Evolutionary conservation across 371 early-diverging fungal genomes (phyloP).

Genomic region (Rhizomucor pusillus): DNA sequence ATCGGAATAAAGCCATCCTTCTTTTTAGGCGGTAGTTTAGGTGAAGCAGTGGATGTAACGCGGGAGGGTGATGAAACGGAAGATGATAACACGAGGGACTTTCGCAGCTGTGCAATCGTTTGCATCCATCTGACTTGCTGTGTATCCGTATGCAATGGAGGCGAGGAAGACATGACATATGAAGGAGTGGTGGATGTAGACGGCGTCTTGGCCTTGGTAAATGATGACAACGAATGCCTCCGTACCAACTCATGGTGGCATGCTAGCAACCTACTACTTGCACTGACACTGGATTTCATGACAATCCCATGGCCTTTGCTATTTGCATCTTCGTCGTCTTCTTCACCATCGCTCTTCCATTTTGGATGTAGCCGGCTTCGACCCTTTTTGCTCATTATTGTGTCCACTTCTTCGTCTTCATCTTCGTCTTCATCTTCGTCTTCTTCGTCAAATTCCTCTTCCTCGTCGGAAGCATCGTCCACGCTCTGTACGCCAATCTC

Average conservation of each 20-base stretch:
- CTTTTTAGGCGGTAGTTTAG: slow-evolving; percentile 1
- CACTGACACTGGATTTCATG: slow-evolving; percentile 3
- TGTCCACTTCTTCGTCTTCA: slow-evolving; percentile 22
- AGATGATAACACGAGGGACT: slow-evolving; percentile 22
- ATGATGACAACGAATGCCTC: slow-evolving; percentile 39
- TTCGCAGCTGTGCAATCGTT: slow-evolving; percentile 25
- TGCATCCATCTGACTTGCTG: slow-evolving; percentile 23
- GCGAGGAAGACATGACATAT: slow-evolving; percentile 38
- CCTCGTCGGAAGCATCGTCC: slow-evolving; percentile 11
- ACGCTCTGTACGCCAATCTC: slow-evolving; percentile 3
- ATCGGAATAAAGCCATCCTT: slow-evolving; percentile 37
- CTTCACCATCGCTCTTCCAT: slow-evolving; percentile 29
- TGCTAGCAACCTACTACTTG: slow-evolving; percentile 7
- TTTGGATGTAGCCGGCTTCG: slow-evolving; percentile 17
- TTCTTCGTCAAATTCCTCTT: slow-evolving; percentile 21
- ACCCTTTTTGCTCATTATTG: slow-evolving; percentile 10
- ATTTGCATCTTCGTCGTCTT: slow-evolving; percentile 16
- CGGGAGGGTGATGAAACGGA: slow-evolving; percentile 6
- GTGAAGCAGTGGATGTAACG: neutral
- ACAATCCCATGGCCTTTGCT: slow-evolving; percentile 9
- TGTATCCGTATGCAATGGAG: slow-evolving; percentile 20
- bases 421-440: slow-evolving; percentile 25
- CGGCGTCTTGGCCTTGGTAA: slow-evolving; percentile 25
- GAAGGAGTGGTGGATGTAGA: slow-evolving; percentile 35
- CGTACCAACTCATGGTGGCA: slow-evolving; percentile 14